Conservation (phyloP, 768 basidiomycete species). For the Lactarius tabidus region DNA sequence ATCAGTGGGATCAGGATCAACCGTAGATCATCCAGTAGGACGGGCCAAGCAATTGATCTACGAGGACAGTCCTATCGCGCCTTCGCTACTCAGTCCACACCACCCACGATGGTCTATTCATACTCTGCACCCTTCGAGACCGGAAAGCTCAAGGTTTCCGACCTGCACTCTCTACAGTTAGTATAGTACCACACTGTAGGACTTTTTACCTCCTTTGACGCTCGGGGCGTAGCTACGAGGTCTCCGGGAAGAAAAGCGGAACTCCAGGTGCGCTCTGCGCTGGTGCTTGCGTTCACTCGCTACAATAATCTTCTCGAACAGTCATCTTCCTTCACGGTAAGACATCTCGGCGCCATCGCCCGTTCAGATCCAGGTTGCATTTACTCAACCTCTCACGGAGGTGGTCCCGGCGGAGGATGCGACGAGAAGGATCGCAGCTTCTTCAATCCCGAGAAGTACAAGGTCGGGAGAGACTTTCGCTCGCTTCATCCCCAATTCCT, state of each 20-base stretch:
- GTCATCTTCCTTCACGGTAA: constrained; percentile 27
- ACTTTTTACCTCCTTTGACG: neutral
- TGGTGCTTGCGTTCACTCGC: neutral
- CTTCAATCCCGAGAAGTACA: constrained; percentile 85
- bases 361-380: neutral
- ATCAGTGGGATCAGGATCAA: neutral
- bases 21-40: too few species aligned
- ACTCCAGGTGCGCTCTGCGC: constrained; percentile 20
- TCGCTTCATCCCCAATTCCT: neutral
- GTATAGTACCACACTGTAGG: constrained; percentile 4
- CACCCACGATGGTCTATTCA: constrained; percentile 16
- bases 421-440: constrained; percentile 65
- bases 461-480: constrained; percentile 45
- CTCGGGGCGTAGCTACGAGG: constrained; percentile 21
- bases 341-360: neutral
- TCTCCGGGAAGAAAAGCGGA: constrained; percentile 23
- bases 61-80: neutral
- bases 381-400: constrained; percentile 32
- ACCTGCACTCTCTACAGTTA: constrained; percentile 24
- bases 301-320: constrained; percentile 1
- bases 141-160: constrained; percentile 25
- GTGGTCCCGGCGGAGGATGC: constrained; percentile 79
- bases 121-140: constrained; percentile 19
- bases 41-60: neutral
- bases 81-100: neutral